Conservation (phyloP, 2,329 filamentous ascomycete genomes). For the Curvularia sp. region DNA sequence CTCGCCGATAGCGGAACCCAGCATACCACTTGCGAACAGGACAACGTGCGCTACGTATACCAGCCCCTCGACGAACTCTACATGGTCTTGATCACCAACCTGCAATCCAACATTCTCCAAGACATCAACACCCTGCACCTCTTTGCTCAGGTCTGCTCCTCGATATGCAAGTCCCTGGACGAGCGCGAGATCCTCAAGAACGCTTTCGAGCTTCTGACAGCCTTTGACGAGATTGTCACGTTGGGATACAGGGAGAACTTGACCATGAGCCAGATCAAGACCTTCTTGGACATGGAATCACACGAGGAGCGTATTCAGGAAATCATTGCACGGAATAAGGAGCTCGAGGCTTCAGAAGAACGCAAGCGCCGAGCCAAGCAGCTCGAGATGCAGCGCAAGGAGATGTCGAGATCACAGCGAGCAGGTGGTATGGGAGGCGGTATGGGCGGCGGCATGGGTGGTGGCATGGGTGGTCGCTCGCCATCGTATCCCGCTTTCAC, state of each 20-base stretch:
- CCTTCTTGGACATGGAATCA: slow-evolving; percentile 98
- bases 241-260: slow-evolving; percentile 96
- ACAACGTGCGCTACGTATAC: slow-evolving; percentile 99
- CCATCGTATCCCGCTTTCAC: slow-evolving; percentile 91
- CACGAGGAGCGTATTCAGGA: slow-evolving; percentile 99
- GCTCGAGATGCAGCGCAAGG: slow-evolving; percentile 97
- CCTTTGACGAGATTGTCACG: slow-evolving; percentile 96
- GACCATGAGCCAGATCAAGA: slow-evolving; percentile 96
- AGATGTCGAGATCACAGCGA: slow-evolving; percentile 80
- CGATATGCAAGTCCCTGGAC: slow-evolving; percentile 93
- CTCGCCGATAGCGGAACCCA: slow-evolving; percentile 94
- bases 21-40: slow-evolving; percentile 97
- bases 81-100: slow-evolving; percentile 99
- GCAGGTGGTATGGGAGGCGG: slow-evolving; percentile 39
- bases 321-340: slow-evolving; percentile 78
- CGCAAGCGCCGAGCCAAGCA: slow-evolving; percentile 99
- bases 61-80: slow-evolving; percentile 98
- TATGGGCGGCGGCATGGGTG: slow-evolving; percentile 38
- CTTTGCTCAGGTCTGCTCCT: slow-evolving; percentile 96
- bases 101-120: slow-evolving; percentile 98
- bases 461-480: slow-evolving; percentile 68
- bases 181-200: slow-evolving; percentile 94
- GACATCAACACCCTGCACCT: slow-evolving; percentile 98
- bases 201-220: slow-evolving; percentile 93
- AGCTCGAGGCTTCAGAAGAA: slow-evolving; percentile 96